phyloP scores from a whole-genome alignment of 176 grass and related monocot species.

The Saccharum officinarum region DNA sequence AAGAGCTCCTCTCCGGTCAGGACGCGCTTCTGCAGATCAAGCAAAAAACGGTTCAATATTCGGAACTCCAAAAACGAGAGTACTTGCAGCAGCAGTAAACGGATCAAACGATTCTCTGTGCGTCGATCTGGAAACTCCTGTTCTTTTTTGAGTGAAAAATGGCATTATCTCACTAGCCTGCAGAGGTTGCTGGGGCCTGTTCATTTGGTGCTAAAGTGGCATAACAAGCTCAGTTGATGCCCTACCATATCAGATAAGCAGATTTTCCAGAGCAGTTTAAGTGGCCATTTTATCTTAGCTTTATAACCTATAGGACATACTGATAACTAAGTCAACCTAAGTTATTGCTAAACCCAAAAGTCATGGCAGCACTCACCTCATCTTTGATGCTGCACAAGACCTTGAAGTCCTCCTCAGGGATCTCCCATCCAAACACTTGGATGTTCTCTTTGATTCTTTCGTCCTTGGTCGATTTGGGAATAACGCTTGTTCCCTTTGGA shows the following conservation, averaged over 20 bases:
- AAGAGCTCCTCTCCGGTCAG: constrained; percentile 68
- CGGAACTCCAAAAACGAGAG: neutral
- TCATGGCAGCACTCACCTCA: constrained; percentile 40
- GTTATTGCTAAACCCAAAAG: neutral
- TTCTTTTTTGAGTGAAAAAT: neutral
- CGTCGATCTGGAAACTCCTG: neutral
- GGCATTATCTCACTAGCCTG: neutral
- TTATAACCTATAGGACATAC: neutral
- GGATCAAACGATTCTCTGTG: constrained; percentile 25
- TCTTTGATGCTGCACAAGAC: constrained; percentile 74
- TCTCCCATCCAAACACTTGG: constrained; percentile 73
- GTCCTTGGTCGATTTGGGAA: constrained; percentile 72
- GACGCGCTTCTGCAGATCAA: constrained; percentile 55
- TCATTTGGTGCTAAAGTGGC: neutral
- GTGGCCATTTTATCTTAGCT: neutral
- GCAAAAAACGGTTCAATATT: neutral
- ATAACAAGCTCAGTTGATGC: neutral
- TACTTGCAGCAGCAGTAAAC: neutral
- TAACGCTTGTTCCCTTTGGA: constrained; percentile 76
- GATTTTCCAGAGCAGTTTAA: neutral
- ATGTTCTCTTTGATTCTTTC: constrained; percentile 84
- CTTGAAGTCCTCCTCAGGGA: constrained; percentile 66
- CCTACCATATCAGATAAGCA: neutral
- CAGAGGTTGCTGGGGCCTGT: neutral
- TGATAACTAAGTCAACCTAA: neutral